Evolutionary conservation across 805 yeast species (phyloP).

Genomic region (Gaillardinia entomophila): DNA sequence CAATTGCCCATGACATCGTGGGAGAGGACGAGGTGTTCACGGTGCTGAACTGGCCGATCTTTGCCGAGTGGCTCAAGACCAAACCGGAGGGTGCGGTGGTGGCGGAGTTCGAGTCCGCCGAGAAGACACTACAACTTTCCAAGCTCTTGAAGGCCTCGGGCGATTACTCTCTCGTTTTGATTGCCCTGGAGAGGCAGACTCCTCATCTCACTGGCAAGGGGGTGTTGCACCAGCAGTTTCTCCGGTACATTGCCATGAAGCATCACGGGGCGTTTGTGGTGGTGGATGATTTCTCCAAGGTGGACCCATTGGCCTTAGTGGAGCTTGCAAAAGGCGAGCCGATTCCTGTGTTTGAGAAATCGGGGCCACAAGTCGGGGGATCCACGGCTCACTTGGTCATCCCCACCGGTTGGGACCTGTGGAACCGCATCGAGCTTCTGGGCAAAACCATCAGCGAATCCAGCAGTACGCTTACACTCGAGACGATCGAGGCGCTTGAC

Average conservation of each 20-base stretch:
- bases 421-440: constrained; percentile 41
- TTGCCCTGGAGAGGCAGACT: background rate
- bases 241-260: constrained; percentile 25
- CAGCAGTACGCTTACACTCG: too few relatives aligned
- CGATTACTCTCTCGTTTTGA: too few relatives aligned
- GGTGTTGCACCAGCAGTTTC: constrained; percentile 22
- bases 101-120: too few relatives aligned
- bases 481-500: too few relatives aligned
- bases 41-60: too few relatives aligned
- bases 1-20: too few relatives aligned
- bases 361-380: background rate
- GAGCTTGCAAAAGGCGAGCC: constrained; percentile 1
- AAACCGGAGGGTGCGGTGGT: too few relatives aligned
- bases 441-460: too few relatives aligned
- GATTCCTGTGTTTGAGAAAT: constrained; percentile 3
- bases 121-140: too few relatives aligned
- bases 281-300: constrained; percentile 3
- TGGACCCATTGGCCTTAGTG: background rate
- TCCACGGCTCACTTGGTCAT: constrained; percentile 21
- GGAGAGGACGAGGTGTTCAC: too few relatives aligned
- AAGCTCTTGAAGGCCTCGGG: too few relatives aligned
- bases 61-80: too few relatives aligned
- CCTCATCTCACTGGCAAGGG: background rate
- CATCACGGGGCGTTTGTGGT: constrained; percentile 21
- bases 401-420: constrained; percentile 48